Conservation (phyloP, 2,329 filamentous ascomycete species). For the Phyllosticta citribraziliensis region DNA sequence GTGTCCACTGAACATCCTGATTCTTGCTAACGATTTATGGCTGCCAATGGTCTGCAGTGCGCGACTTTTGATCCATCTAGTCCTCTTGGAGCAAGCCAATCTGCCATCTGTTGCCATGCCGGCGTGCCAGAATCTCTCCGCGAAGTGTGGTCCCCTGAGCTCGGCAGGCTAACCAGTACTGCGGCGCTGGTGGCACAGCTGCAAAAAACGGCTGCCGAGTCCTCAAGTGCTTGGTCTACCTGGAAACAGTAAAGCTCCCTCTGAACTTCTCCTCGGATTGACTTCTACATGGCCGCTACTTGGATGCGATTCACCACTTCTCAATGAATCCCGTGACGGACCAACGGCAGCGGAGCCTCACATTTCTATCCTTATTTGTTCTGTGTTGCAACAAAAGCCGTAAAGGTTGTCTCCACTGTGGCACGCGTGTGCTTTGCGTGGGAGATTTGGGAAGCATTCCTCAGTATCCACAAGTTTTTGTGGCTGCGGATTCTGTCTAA, state of each 20-base stretch:
- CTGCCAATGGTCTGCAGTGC: background rate
- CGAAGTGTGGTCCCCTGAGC: background rate
- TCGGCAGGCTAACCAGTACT: background rate
- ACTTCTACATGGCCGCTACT: too few relatives aligned
- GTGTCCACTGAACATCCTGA: background rate
- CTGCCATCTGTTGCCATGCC: background rate
- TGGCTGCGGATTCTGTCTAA: background rate
- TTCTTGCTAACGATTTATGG: background rate
- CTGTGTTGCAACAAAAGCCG: background rate
- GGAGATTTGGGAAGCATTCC: background rate
- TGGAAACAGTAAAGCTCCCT: background rate
- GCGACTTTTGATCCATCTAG: background rate
- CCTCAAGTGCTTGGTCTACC: background rate
- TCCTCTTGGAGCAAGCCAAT: background rate
- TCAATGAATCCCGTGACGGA: background rate
- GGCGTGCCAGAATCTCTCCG: background rate
- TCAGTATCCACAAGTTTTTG: background rate
- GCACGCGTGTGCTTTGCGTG: background rate
- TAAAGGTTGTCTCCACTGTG: background rate
- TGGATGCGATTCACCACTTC: background rate
- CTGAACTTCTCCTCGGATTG: background rate
- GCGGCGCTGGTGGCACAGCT: background rate
- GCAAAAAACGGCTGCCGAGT: background rate
- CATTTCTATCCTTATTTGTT: background rate
- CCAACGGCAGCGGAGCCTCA: background rate